phyloP scores from a whole-genome alignment of 164 flowering plant species.

The Warburgia ugandensis region DNA sequence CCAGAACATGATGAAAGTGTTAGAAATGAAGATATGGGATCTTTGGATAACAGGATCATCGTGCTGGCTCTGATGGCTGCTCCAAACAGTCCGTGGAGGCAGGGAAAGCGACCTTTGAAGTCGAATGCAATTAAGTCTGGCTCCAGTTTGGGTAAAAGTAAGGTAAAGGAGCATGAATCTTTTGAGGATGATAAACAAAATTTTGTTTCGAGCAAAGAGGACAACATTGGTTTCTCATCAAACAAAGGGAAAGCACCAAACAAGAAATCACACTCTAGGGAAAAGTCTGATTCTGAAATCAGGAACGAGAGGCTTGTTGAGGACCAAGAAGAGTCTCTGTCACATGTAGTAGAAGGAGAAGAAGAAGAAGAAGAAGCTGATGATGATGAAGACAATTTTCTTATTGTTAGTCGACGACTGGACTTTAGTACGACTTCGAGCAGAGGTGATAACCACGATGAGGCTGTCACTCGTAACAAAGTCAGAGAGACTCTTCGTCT shows the following conservation, averaged over 20 bases:
- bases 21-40: background rate
- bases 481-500: constrained; percentile 66
- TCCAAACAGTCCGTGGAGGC: constrained; percentile 38
- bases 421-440: constrained; percentile 21
- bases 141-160: constrained; percentile 11
- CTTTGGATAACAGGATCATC: constrained; percentile 14
- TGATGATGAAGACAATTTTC: constrained; percentile 14
- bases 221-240: background rate
- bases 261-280: constrained; percentile 3
- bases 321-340: constrained; percentile 14
- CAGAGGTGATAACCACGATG: constrained; percentile 13
- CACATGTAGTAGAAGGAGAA: too few relatives aligned
- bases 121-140: background rate
- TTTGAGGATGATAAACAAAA: constrained; percentile 2
- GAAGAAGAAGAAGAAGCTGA: too few relatives aligned
- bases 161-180: constrained; percentile 18
- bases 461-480: constrained; percentile 27
- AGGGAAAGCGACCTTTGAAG: constrained; percentile 17
- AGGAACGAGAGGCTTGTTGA: constrained; percentile 5
- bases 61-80: constrained; percentile 50
- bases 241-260: constrained; percentile 7
- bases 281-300: constrained; percentile 6
- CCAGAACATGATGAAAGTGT: background rate
- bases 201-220: constrained; percentile 8
- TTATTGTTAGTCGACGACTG: constrained; percentile 5